These are phyloP conservation scores for Septoria petroselini DNA, from an alignment of 2,329 filamentous ascomycete genomes.

Conservation along the genomic window DNA sequence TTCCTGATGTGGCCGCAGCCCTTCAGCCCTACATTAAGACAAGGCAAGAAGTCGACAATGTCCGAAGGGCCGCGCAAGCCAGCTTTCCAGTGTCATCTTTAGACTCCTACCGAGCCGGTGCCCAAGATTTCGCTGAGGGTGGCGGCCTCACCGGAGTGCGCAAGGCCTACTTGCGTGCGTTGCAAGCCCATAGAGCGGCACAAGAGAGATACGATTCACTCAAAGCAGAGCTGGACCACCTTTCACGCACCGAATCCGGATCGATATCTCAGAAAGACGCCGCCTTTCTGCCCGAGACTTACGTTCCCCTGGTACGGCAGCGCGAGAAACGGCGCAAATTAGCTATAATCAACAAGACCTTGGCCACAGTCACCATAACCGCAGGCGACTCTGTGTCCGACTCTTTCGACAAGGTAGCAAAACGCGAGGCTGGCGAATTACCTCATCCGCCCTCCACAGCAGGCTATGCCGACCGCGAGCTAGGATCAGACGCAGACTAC, in stretches of 20 bases:
- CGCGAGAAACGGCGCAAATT: slow-evolving; percentile 32
- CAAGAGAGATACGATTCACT: slow-evolving; percentile 33
- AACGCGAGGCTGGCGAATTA: slow-evolving; percentile 31
- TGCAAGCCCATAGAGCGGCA: slow-evolving; percentile 33
- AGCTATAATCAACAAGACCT: slow-evolving; percentile 29
- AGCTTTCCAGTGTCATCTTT: slow-evolving; percentile 26
- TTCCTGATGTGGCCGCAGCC: slow-evolving; percentile 33
- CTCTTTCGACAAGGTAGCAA: slow-evolving; percentile 31
- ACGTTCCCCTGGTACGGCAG: slow-evolving; percentile 31
- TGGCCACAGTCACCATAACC: slow-evolving; percentile 20
- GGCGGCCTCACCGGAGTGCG: slow-evolving; percentile 31
- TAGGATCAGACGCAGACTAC: slow-evolving; percentile 27
- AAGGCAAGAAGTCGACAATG: slow-evolving; percentile 30
- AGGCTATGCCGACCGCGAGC: slow-evolving; percentile 23
- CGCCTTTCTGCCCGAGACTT: slow-evolving; percentile 21
- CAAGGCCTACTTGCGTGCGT: slow-evolving; percentile 34
- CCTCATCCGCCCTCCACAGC: slow-evolving; percentile 28
- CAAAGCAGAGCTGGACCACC: slow-evolving; percentile 31
- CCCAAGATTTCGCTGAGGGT: slow-evolving; percentile 13
- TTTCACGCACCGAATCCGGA: slow-evolving; percentile 9
- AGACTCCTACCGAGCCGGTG: slow-evolving; percentile 9
- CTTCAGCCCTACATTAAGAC: slow-evolving; percentile 35
- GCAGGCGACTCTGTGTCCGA: slow-evolving; percentile 20
- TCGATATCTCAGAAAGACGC: background rate
- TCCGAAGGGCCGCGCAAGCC: slow-evolving; percentile 31